Conservation (phyloP, 1,139 yeast species). For the Blastobotrys ciferrii region DNA sequence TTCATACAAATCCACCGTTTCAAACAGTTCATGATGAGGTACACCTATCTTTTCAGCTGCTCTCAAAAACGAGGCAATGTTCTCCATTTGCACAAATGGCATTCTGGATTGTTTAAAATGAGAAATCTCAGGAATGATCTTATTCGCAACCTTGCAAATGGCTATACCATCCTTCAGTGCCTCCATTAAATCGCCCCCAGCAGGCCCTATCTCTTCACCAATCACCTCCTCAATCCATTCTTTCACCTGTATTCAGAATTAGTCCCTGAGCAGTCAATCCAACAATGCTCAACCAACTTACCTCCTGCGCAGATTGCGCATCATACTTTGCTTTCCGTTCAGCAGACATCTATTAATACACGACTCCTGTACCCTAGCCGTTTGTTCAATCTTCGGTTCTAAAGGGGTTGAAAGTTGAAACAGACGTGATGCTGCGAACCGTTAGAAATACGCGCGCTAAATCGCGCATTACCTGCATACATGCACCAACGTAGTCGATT, state of each 20-base stretch:
- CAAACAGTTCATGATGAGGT: constrained; percentile 81
- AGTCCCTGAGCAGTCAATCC: constrained; percentile 25
- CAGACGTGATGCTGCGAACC: no score
- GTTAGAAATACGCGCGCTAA: no score
- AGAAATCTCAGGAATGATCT: constrained; percentile 42
- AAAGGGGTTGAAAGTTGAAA: no score
- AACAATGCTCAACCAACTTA: no score
- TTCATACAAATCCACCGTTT: constrained; percentile 77
- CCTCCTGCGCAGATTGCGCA: constrained; percentile 23
- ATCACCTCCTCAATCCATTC: constrained; percentile 31
- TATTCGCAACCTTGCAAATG: constrained; percentile 49
- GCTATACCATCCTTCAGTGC: constrained; percentile 63
- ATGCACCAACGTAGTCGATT: no score
- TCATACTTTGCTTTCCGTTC: constrained; percentile 25
- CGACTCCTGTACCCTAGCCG: no score
- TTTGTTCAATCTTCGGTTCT: no score
- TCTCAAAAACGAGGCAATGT: constrained; percentile 66
- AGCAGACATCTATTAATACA: not conserved
- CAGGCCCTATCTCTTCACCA: constrained; percentile 26
- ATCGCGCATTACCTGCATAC: no score
- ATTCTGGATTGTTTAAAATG: constrained; percentile 63
- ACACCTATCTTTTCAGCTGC: constrained; percentile 66
- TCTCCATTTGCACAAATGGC: constrained; percentile 91
- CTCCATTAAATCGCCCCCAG: constrained; percentile 42
- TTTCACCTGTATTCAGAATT: constrained; percentile 20